phyloP scores from a whole-genome alignment of 1,284 basidiomycete species.

The Cryptococcus floricola region DNA sequence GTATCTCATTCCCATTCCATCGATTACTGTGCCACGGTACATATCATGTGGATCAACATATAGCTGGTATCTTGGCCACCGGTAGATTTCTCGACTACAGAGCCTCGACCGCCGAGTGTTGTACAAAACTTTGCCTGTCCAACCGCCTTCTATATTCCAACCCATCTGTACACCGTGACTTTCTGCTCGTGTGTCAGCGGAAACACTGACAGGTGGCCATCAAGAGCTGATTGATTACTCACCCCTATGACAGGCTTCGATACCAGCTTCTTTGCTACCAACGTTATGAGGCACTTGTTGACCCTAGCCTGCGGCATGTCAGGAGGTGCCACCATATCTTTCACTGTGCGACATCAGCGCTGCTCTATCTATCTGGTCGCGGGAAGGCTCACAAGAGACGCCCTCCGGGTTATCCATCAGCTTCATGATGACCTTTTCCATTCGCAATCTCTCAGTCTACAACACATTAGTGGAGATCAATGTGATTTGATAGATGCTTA shows the following conservation, averaged over 20 bases:
- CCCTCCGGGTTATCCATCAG: conserved; percentile 43
- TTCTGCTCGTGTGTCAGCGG: background rate
- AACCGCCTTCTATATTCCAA: conserved; percentile 1
- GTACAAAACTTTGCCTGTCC: background rate
- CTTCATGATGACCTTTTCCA: conserved; percentile 61
- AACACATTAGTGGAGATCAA: background rate
- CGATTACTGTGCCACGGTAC: background rate
- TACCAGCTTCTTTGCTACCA: conserved; percentile 83
- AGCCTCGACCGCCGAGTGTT: background rate
- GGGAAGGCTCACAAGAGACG: conserved; percentile 25
- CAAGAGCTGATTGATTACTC: conserved; percentile 18
- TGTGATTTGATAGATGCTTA: conserved; percentile 44
- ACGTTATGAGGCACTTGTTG: conserved; percentile 87
- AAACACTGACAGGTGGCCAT: background rate
- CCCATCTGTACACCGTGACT: conserved; percentile 27
- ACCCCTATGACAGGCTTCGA: conserved; percentile 56
- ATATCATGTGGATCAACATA: no score
- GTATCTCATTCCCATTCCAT: background rate
- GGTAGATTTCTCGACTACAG: no score
- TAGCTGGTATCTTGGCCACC: no score
- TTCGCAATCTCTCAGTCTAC: conserved; percentile 66
- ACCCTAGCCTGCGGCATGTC: conserved; percentile 82
- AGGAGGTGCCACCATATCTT: conserved; percentile 71
- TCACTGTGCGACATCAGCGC: conserved; percentile 54
- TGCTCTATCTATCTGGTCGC: background rate